These are phyloP conservation scores for Sugiyamaella mastotermitis DNA, from an alignment of 805 yeast genomes.

Conservation along the genomic window DNA sequence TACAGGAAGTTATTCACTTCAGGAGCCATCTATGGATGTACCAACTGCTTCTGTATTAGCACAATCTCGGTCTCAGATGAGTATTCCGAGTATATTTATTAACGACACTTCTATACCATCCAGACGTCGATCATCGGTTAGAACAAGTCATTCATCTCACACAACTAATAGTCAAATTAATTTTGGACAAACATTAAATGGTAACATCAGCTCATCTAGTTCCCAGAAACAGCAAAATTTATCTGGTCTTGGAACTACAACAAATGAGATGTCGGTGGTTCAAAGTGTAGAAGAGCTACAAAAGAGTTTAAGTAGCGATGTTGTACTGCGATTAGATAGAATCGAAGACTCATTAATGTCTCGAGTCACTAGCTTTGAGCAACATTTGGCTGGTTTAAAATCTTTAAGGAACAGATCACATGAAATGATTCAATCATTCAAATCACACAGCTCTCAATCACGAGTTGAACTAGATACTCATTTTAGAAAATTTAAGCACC, in stretches of 20 bases:
- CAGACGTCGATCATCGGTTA: no score
- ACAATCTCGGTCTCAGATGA: no score
- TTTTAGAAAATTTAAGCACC: slow-evolving; percentile 19
- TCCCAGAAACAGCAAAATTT: not conserved
- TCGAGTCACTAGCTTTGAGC: slow-evolving; percentile 19
- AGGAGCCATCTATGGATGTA: no score
- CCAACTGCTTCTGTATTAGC: no score
- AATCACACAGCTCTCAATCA: slow-evolving; percentile 17
- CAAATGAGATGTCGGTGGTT: slow-evolving; percentile 7
- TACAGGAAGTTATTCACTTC: no score
- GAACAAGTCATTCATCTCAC: no score
- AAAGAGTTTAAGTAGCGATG: slow-evolving; percentile 16
- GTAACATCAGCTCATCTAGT: not conserved
- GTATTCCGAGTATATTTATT: no score
- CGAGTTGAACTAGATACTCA: slow-evolving; percentile 19
- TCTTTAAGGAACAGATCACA: slow-evolving; percentile 19
- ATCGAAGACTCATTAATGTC: slow-evolving; percentile 9
- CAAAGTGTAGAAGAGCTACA: slow-evolving; percentile 14
- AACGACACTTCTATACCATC: no score
- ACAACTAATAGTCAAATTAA: no score
- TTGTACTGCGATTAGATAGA: slow-evolving; percentile 13
- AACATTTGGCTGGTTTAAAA: slow-evolving; percentile 22
- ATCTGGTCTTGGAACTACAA: not conserved
- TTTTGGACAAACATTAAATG: no score
- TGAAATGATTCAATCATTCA: slow-evolving; percentile 18